Base-by-base conservation (phyloP, 2,329 filamentous ascomycete species). In the Venturia carpophila region DNA sequence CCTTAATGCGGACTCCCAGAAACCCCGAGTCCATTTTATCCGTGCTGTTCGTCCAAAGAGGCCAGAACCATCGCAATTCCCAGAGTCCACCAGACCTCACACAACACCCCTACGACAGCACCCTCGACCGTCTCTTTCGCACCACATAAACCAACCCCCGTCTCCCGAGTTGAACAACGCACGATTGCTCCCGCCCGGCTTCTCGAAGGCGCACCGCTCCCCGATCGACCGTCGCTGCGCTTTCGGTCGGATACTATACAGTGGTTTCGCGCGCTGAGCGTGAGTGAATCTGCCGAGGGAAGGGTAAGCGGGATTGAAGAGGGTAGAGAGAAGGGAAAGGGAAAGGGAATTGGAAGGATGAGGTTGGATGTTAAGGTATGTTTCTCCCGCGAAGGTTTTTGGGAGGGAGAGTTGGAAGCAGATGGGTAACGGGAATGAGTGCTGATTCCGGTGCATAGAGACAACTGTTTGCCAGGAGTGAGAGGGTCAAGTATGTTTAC, bases 381-480 rank as follows among this genome's bases (percentile, higher is more conserved):
- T 58, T 27, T 47, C 19, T 15, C 43, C 11, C 37, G 5, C 5
- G 34, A n/a, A n/a, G n/a, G n/a, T n/a, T n/a, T n/a, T n/a, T n/a
- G n/a, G 45, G 45, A 15, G 4, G 7, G 45, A 47, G 45, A 17
- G 21, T 3, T 9, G 9, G 39, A 9, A 41, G 39, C 4, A 15
- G 45, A 10, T 9, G 21, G 45, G 10, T 47, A 15, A 47, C 27
- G 11, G 13, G 47, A 21, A 65, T 21, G 30, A 39, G 42, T 37
- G 73, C 79, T 81, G 72, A 82, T 69, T 62, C 68, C 68, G 69
- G 75, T 77, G 74, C 76, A 34, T 6, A 91, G 88, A 87, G 87
- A 78, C 89, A 91, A 79, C 85, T 91, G 72, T 90, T 91, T 80
- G 90, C 90, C 78, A 86, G 92, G 78, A 95, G 90, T 73, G 91